These are phyloP conservation scores for Russula earlei DNA, from an alignment of 768 basidiomycete species.

Conservation along the genomic window DNA sequence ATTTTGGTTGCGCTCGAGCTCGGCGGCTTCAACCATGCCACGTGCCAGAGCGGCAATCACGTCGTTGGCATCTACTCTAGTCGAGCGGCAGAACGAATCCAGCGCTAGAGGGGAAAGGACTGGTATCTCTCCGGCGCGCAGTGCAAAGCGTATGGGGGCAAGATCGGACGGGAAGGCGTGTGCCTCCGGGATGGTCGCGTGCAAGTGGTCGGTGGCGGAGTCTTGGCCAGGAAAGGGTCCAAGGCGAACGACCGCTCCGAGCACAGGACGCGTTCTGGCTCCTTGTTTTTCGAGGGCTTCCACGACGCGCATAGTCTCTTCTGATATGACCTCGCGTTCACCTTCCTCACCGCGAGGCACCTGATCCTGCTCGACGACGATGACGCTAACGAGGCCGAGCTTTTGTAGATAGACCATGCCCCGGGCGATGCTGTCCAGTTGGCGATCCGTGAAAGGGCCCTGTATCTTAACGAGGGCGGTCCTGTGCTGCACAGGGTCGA, in stretches of 20 bases:
- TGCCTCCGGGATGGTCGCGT: constrained; percentile 50
- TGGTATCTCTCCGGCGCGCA: constrained; percentile 91
- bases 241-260: constrained; percentile 77
- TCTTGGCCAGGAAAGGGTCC: constrained; percentile 59
- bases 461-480: constrained; percentile 96
- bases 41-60: constrained; percentile 80
- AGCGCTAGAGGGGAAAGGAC: constrained; percentile 90
- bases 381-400: constrained; percentile 89
- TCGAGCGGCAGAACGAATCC: constrained; percentile 81
- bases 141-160: constrained; percentile 75
- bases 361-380: constrained; percentile 86
- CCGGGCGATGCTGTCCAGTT: constrained; percentile 86
- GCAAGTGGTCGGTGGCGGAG: constrained; percentile 26
- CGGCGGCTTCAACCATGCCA: constrained; percentile 62
- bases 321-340: constrained; percentile 55
- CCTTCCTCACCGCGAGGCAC: constrained; percentile 57
- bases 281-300: constrained; percentile 76
- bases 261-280: constrained; percentile 77
- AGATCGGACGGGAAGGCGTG: constrained; percentile 78
- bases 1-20: constrained; percentile 33
- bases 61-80: constrained; percentile 79
- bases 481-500: constrained; percentile 75
- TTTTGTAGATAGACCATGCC: constrained; percentile 95
- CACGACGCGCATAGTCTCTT: constrained; percentile 83
- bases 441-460: constrained; percentile 87